Evolutionary conservation across 2,329 filamentous ascomycete species (phyloP), one percentile per base, ranked within the genome.

Genomic region (Talaromyces sp.): DNA sequence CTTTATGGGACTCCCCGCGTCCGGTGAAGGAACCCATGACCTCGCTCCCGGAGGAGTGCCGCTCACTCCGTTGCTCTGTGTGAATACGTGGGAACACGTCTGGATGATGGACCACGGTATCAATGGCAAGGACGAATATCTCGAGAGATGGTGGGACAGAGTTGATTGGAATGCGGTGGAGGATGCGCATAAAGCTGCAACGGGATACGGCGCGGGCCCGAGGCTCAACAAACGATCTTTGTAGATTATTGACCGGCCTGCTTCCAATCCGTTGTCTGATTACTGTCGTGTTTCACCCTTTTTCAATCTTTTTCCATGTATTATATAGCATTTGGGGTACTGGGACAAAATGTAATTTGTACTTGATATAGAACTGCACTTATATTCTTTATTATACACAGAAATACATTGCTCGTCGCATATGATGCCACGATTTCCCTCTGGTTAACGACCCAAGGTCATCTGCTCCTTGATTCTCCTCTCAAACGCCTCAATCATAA

Each of bases 61-160:
- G 56, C 76, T 93, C 37, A 82, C 86, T 62, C 93, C 93, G 12
- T 82, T 98, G 65, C 80, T 99, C 69, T 97, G 93, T 74, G 84
- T 98, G 64, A 98, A 92, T 79, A 96, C 92, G 5, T 99, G 95
- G 95, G 89, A 98, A 81, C 95, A 98, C 78, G 88, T 89, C 8
- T 99, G 90, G 86, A 79, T 98, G 75, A 84, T 85, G 61, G 92
- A 98, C 75, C 97, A 90, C 76, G 88, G 88, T 5, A 76, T 88
- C 62, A 82, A 81, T 50, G 92, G 91, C 57, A 99, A 97, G 86
- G 81, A 82, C 60, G 78, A 81, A 59, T 99, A 86, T 75, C 82
- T 93, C 60, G 84, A 90, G 73, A 82, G 83, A 46, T 98, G 93
- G 93, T 99, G 95, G 95, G 79, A 91, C 58, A 82, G 81, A 60